Evolutionary conservation across 1,284 basidiomycete genomes (phyloP).

Genomic region (Termitomyces sp.): DNA sequence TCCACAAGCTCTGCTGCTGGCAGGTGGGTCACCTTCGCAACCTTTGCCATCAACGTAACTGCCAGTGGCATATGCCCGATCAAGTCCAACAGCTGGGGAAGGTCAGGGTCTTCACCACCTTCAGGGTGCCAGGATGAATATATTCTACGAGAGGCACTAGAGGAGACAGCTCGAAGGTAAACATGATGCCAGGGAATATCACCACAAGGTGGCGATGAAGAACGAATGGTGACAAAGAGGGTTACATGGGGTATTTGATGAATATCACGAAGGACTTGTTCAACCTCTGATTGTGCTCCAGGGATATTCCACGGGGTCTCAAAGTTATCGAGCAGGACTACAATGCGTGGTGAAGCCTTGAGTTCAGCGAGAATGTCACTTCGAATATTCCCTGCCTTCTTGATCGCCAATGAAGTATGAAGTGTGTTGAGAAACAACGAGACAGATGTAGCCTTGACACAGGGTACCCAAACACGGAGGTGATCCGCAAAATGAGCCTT

Average conservation of each 20-base stretch:
- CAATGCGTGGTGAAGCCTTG: constrained; percentile 3
- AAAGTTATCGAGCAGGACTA: constrained; percentile 32
- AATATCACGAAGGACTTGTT: constrained; percentile 16
- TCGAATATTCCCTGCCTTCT: constrained; percentile 10
- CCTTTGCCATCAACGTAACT: constrained; percentile 5
- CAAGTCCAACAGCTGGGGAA: constrained; percentile 20
- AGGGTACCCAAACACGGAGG: constrained; percentile 25
- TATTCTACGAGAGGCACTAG: constrained; percentile 15
- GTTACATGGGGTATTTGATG: constrained; percentile 17
- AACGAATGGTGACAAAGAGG: constrained; percentile 23
- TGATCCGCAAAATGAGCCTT: constrained; percentile 16
- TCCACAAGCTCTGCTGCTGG: constrained; percentile 2
- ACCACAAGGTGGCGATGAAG: constrained; percentile 16
- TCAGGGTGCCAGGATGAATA: constrained; percentile 18
- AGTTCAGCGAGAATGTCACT: constrained; percentile 17
- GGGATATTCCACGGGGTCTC: constrained; percentile 28
- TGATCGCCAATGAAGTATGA: constrained; percentile 15
- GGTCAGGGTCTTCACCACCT: constrained; percentile 9
- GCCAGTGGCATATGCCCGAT: constrained; percentile 25
- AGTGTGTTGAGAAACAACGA: constrained; percentile 22
- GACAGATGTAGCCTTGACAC: constrained; percentile 21
- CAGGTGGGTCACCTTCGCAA: neutral
- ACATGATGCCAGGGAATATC: constrained; percentile 15
- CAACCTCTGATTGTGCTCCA: constrained; percentile 10
- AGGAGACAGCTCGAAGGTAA: constrained; percentile 12